Evolutionary conservation across 179 eudicot species (phyloP), one percentile per base, ranked within the genome.

Genomic region (Silene noctiflora): DNA sequence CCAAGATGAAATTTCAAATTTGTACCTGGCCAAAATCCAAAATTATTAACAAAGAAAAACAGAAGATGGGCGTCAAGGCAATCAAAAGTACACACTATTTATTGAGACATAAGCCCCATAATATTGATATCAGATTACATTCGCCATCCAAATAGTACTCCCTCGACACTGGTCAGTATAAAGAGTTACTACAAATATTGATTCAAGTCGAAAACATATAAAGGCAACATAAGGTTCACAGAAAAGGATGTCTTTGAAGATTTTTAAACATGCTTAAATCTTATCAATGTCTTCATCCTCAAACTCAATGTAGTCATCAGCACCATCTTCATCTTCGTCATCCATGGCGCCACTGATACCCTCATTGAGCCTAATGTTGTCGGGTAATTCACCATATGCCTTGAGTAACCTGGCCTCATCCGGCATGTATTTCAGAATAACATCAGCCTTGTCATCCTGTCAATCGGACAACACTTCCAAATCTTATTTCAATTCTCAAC

Each of bases 401-500:
- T 90, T 90, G 67, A 90, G 73, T 60, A 90, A 67, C 74, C 95
- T 84, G 3, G 92, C 91, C 78, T 90, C 94, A 63, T 93, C 96
- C 0, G 92, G 92, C 97, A 94, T 91, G 84, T 90, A 94, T 87
- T 92, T 94, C 46, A 90, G 82, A 63, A 94, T 94, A 7, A 94
- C 96, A 75, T 94, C 98, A 20, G 98, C 95, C 80, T 94, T 94
- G 76, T 93, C 98, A 79, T 94, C 98, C 96, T 85, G 71, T 69
- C 17, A 69, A 69, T 59, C 55, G 44, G 22, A 31, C 65, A 71
- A 31, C 35, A 51, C n/a, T 1, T 6, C 0, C 29, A 51, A 51
- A 51, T 51, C 5, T 12, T 51, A 13, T 51, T 3, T 14, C 58
- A 12, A 0, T 16, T 51, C 58, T 51, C n/a, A 39, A 39, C 11